A percentile compares a stretch with the other conserved stretches of the same genome.
phyloP scores from a whole-genome alignment of 495 filamentous ascomycete genomes.

The Apodospora peruviana region DNA sequence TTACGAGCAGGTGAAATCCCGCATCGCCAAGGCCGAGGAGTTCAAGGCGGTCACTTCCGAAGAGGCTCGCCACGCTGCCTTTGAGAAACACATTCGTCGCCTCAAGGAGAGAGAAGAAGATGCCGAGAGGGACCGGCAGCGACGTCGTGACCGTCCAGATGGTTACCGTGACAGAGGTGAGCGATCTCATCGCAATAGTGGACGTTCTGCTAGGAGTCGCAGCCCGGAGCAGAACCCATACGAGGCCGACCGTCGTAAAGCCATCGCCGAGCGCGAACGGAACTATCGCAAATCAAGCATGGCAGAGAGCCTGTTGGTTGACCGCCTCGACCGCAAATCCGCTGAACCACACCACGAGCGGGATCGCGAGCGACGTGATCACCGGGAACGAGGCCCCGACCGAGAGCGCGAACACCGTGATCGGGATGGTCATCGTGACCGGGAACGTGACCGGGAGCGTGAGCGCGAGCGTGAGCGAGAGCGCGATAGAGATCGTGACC shows the following conservation, averaged over 20 bases:
- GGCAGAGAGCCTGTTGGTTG: conserved; percentile 54
- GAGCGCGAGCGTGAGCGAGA: conserved; percentile 31
- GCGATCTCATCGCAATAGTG: conserved; percentile 56
- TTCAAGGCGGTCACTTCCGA: conserved; percentile 77
- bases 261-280: conserved; percentile 78
- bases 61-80: conserved; percentile 73
- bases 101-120: conserved; percentile 89
- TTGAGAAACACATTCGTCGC: conserved; percentile 88
- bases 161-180: conserved; percentile 49
- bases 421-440: conserved; percentile 29
- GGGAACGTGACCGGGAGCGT: conserved; percentile 28
- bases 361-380: conserved; percentile 46
- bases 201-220: conserved; percentile 43
- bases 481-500: conserved; percentile 33
- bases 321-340: conserved; percentile 48
- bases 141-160: conserved; percentile 59
- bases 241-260: conserved; percentile 81
- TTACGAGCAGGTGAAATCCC: conserved; percentile 76
- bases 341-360: conserved; percentile 30
- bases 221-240: conserved; percentile 80
- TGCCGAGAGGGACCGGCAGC: conserved; percentile 63
- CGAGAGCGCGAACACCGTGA: conserved; percentile 37
- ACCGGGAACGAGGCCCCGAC: conserved; percentile 27
- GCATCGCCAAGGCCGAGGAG: conserved; percentile 74
- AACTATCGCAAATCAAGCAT: conserved; percentile 76